phyloP scores from a whole-genome alignment of 345 rosid genomes.

The Diplotaxis tenuifolia region DNA sequence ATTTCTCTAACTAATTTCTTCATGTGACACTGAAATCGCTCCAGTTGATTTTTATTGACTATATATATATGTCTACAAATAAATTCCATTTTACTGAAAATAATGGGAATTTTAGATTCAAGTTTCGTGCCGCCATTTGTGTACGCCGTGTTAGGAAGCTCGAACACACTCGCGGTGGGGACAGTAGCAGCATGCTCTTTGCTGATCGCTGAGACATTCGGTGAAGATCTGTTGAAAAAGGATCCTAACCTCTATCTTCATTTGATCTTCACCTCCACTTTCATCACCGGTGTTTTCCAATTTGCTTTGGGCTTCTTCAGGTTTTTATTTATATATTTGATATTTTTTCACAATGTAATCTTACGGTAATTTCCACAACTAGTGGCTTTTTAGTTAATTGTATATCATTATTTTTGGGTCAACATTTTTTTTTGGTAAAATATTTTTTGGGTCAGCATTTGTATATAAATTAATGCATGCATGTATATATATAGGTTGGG shows the following conservation, averaged over 20 bases:
- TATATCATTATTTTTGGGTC: not conserved
- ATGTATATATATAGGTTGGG: constrained; percentile 51
- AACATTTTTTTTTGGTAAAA: not conserved
- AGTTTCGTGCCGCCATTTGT: constrained; percentile 84
- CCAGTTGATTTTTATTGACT: not conserved
- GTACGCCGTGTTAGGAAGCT: constrained; percentile 80
- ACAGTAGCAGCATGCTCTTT: constrained; percentile 83
- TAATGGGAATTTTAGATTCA: constrained; percentile 51
- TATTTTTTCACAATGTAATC: not conserved
- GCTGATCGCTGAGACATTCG: constrained; percentile 53
- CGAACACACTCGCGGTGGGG: constrained; percentile 80
- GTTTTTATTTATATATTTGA: constrained; percentile 24
- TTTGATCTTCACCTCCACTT: constrained; percentile 66
- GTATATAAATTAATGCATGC: not conserved
- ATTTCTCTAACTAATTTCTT: not conserved
- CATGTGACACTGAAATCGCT: not conserved
- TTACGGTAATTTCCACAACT: not conserved
- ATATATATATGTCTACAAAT: constrained; percentile 6
- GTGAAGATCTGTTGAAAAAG: constrained; percentile 37
- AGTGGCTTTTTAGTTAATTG: not conserved
- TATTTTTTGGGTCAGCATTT: not conserved
- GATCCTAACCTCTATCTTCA: constrained; percentile 65
- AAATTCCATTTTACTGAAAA: not conserved
- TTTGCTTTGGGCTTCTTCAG: constrained; percentile 59
- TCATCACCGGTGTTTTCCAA: constrained; percentile 78